Base-by-base conservation (phyloP, 1,139 yeast species). In the Eremothecium cymbalariae region DNA sequence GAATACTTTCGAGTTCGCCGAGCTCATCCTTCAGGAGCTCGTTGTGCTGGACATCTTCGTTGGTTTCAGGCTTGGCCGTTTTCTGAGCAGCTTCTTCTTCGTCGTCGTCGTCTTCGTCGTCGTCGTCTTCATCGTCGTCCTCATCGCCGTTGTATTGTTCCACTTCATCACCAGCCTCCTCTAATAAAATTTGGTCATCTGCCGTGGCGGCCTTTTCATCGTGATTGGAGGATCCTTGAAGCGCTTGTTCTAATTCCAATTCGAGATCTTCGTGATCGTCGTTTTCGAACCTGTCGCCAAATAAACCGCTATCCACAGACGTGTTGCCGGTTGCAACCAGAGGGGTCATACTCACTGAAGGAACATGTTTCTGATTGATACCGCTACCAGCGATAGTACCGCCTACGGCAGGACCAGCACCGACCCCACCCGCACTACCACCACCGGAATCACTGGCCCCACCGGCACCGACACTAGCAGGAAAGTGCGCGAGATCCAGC, bases 11-110 rank as follows among this genome's bases (percentile, higher is more conserved):
- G 43, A 93, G 67, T 52, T 93, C 98, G 9, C 70, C 64, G 36
- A 93, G 77, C 55, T 88, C 97, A 56, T 88, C 97, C 43, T 75
- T 75, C 40, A 90, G 64, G 47, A 86, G 69, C 51, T 81, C 86
- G 46, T 73, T 73, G 47, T 83, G 94, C 44, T 82, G 86, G 39
- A 72, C 55, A 33, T 55, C 53, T 40, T 59, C 64, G 39, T 59
- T 64, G 4, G 45, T 50, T 28, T 55, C 63, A 14, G 54, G 59
- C 17, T 57, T 57, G 18, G 25, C 48, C 49, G 18, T 46, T 46
- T 9, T 48, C 51, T 11, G 28, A 34, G 17, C 39, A 45, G 6
- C 42, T 41, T 68, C 74, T 3, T 69, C 74, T 7, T 70, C 79
- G 1, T 66, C 74, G 1, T 68, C 75, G 3, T 67, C 74, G 2